Conservation (phyloP, 306 rosid species). For the Abrus pulchellus region DNA sequence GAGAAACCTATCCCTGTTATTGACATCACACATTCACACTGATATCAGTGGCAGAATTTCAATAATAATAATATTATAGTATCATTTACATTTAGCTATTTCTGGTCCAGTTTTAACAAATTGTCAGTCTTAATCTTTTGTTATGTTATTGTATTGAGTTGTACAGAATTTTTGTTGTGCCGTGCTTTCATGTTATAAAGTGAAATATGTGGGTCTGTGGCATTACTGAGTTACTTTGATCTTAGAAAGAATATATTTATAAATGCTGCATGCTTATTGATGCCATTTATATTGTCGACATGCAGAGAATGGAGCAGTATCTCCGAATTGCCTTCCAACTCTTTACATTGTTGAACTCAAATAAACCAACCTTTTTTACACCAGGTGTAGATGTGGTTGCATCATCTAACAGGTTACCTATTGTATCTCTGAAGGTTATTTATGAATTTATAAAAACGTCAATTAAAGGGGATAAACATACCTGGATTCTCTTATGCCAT, state of each 20-base stretch:
- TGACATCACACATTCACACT: constrained; percentile 2
- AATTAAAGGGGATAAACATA: constrained; percentile 9
- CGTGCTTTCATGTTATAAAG: constrained; percentile 39
- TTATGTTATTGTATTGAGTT: background rate
- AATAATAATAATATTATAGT: background rate
- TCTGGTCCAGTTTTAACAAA: constrained; percentile 21
- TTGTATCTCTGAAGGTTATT: constrained; percentile 6
- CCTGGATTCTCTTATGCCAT: constrained; percentile 18
- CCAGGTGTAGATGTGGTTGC: constrained; percentile 87
- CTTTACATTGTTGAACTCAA: constrained; percentile 75
- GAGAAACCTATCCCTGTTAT: background rate
- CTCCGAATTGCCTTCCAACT: constrained; percentile 84
- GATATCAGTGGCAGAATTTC: background rate
- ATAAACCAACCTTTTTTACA: constrained; percentile 55
- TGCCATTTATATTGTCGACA: constrained; percentile 33
- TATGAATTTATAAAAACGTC: constrained; percentile 12
- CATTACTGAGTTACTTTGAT: constrained; percentile 27
- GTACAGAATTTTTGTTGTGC: background rate
- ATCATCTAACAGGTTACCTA: constrained; percentile 82
- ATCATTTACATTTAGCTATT: constrained; percentile 14
- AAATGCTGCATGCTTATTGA: constrained; percentile 20
- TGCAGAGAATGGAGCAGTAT: constrained; percentile 82
- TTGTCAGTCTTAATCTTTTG: constrained; percentile 6
- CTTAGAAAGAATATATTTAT: constrained; percentile 25
- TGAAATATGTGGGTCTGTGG: constrained; percentile 10